phyloP scores from a whole-genome alignment of 768 basidiomycete genomes.

The Trichaptum fuscoviolaceum region DNA sequence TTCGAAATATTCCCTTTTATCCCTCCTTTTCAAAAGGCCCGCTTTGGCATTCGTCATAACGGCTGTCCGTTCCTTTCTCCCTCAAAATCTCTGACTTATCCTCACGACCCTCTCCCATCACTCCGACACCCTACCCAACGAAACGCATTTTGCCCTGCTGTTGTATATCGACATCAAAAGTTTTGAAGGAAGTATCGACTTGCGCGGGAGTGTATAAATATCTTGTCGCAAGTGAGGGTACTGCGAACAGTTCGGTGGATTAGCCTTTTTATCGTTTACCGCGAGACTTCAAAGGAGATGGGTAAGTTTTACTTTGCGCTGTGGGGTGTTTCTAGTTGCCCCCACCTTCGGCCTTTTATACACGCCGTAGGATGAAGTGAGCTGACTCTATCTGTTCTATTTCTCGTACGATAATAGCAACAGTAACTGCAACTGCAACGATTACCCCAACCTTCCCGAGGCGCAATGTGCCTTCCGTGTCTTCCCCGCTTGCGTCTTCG shows the following conservation, averaged over 20 bases:
- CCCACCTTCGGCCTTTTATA: neutral
- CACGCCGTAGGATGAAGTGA: neutral
- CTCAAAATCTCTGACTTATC: neutral
- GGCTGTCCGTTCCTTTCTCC: neutral
- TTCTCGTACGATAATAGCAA: constrained; percentile 17
- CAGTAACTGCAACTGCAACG: constrained; percentile 14
- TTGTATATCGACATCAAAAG: neutral
- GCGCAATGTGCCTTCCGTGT: constrained; percentile 29
- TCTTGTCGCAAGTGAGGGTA: neutral
- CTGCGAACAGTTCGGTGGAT: neutral
- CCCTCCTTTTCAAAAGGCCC: neutral
- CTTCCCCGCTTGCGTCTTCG: constrained; percentile 55
- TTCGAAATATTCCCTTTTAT: neutral
- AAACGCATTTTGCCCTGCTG: neutral
- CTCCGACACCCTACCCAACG: constrained; percentile 1
- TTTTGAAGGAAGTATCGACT: neutral
- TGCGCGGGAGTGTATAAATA: neutral
- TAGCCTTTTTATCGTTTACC: constrained; percentile 1
- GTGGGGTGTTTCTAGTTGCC: neutral
- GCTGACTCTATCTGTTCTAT: neutral
- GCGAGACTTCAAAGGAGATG: neutral
- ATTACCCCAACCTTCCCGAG: constrained; percentile 16
- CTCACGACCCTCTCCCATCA: neutral
- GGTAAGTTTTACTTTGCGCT: neutral
- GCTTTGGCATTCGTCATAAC: neutral